Evolutionary conservation across 306 rosid genomes (phyloP).

Genomic region (Quercus engelmannii): DNA sequence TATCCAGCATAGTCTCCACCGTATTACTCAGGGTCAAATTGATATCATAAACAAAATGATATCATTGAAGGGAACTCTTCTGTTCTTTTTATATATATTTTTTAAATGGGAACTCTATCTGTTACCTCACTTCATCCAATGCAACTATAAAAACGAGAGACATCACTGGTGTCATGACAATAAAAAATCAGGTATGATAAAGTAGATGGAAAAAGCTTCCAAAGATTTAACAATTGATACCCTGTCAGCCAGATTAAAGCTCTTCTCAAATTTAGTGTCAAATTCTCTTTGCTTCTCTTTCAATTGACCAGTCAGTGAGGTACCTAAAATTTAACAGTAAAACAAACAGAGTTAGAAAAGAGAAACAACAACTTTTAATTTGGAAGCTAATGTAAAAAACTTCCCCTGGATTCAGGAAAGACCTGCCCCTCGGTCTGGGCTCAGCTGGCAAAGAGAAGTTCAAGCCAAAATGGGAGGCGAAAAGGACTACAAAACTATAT

Average conservation of each 20-base stretch:
- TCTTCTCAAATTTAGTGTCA: constrained; percentile 69
- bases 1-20: background rate
- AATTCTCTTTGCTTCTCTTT: constrained; percentile 71
- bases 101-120: background rate
- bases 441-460: background rate
- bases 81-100: no score
- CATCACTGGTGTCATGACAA: background rate
- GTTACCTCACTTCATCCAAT: background rate
- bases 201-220: background rate
- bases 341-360: background rate
- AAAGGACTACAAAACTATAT: background rate
- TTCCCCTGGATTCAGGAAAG: constrained; percentile 13
- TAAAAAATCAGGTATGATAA: background rate
- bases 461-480: background rate
- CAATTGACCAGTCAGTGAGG: constrained; percentile 66
- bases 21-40: background rate
- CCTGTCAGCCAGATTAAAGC: constrained; percentile 61
- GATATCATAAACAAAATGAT: no score
- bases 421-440: background rate
- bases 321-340: constrained; percentile 43
- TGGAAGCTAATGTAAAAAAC: constrained; percentile 10
- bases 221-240: constrained; percentile 31
- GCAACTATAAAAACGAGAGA: background rate
- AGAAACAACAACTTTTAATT: background rate
- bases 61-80: background rate